phyloP scores from a whole-genome alignment of 1,284 basidiomycete species.

The Melanopsichium pennsylvanicum region DNA sequence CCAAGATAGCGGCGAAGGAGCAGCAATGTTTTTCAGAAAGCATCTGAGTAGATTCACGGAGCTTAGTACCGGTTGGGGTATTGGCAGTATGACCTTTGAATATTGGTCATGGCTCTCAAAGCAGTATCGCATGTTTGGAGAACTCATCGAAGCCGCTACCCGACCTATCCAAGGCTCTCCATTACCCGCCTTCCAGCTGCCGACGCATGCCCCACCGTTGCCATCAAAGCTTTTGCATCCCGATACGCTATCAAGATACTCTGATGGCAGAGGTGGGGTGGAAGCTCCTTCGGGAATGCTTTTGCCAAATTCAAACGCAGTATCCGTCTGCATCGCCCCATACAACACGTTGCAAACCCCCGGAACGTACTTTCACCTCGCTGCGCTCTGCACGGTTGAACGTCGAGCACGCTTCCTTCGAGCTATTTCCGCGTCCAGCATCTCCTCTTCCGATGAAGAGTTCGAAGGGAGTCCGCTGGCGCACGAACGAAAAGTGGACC shows the following conservation, averaged over 20 bases:
- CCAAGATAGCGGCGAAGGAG: conserved; percentile 76
- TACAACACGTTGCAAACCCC: conserved; percentile 20
- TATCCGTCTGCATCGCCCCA: conserved; percentile 19
- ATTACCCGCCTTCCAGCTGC: conserved; percentile 36
- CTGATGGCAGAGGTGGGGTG: conserved; percentile 13
- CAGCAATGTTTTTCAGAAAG: conserved; percentile 78
- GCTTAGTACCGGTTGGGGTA: conserved; percentile 90
- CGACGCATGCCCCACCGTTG: conserved; percentile 42
- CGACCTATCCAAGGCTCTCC: conserved; percentile 14
- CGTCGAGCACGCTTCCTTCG: conserved; percentile 35
- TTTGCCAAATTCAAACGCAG: conserved; percentile 38
- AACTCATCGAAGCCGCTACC: conserved; percentile 48
- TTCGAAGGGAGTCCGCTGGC: conserved; percentile 32
- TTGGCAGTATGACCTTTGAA: conserved; percentile 95
- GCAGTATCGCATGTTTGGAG: conserved; percentile 70
- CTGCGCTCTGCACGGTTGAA: conserved; percentile 57
- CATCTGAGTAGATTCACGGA: conserved; percentile 87
- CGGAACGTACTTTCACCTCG: conserved; percentile 52
- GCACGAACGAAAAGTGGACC: conserved; percentile 55
- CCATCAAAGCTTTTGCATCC: conserved; percentile 47
- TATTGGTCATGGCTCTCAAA: conserved; percentile 96
- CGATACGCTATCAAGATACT: conserved; percentile 19
- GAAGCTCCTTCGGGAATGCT: conserved; percentile 29
- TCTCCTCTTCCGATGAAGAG: conserved; percentile 2
- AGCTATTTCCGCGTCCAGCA: background rate